phyloP scores from a whole-genome alignment of 78 protist genomes.

The Dictyostelium discoideum region dicty_2.7 NC_007089.4:1977001-1977500 shows the following conservation, averaged over 20 bases:
- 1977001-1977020: constrained; percentile 89
- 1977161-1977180: constrained; percentile 19
- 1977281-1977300: constrained; percentile 50
- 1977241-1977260: constrained; percentile 31
- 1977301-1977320: constrained; percentile 38
- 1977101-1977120: constrained; percentile 69
- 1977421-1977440: not conserved
- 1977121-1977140: not conserved
- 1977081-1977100: constrained; percentile 75
- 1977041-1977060: constrained; percentile 69
- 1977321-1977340: constrained; percentile 31
- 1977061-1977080: constrained; percentile 81
- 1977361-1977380: constrained; percentile 24
- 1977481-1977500: not conserved
- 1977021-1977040: not conserved
- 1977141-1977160: constrained; percentile 15
- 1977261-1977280: constrained; percentile 15
- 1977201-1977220: constrained; percentile 46
- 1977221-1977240: constrained; percentile 55
- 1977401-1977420: not conserved
- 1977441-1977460: constrained; percentile 27
- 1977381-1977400: not conserved
- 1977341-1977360: constrained; percentile 38
- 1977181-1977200: constrained; percentile 60
- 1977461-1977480: not conserved